A percentile compares a stretch with the other conserved stretches of the same genome.
phyloP scores from a whole-genome alignment of 208 protist species.

The Leishmania lainsoni region DNA sequence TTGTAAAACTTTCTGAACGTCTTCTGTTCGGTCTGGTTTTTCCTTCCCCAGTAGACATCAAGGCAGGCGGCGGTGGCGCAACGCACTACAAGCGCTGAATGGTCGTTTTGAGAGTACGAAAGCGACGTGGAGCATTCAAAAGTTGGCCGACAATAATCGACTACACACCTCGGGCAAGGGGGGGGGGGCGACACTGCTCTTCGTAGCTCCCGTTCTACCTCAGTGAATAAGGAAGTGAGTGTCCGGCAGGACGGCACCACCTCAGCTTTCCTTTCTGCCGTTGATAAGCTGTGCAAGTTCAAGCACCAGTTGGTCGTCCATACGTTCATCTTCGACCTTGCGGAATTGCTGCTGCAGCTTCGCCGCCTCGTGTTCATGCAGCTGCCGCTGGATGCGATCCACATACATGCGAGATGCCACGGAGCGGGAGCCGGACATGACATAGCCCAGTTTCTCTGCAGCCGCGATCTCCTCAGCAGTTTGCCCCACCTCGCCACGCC shows the following conservation, averaged over 20 bases:
- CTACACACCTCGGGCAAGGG: neutral
- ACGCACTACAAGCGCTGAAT: neutral
- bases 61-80: neutral
- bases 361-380: conserved; percentile 88
- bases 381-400: conserved; percentile 83
- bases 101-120: neutral
- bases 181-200: neutral
- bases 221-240: neutral
- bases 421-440: conserved; percentile 91
- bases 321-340: conserved; percentile 86
- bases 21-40: neutral
- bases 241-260: neutral
- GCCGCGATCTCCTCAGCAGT: conserved; percentile 75
- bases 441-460: conserved; percentile 87
- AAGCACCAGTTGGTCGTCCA: conserved; percentile 69
- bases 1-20: neutral
- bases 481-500: conserved; percentile 86
- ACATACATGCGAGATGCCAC: conserved; percentile 83
- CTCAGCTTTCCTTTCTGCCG: conserved; percentile 16
- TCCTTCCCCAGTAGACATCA: neutral
- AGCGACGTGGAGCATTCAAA: neutral
- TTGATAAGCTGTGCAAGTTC: conserved; percentile 56
- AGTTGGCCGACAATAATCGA: neutral
- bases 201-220: neutral
- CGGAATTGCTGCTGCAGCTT: conserved; percentile 90